Percentiles rank a stretch among this genome's conserved stretches.
Evolutionary conservation across 495 filamentous ascomycete species (phyloP).

Genomic region (Aspergillus baeticus): DNA sequence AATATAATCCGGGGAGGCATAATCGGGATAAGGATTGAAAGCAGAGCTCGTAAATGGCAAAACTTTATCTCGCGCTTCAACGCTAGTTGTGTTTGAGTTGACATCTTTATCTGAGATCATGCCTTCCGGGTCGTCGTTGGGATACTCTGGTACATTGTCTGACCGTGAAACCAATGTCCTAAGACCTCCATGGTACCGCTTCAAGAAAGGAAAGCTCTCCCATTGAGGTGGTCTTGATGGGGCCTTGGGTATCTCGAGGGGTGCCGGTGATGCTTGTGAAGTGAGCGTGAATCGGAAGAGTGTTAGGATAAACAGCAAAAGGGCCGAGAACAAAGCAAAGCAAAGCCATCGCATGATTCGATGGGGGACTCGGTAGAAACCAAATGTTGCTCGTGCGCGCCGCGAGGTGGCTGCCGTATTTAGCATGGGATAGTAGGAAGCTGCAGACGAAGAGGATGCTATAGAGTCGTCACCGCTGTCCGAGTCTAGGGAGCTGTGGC

Average conservation of each 20-base stretch:
- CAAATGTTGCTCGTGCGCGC: slow-evolving; percentile 35
- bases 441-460: slow-evolving; percentile 29
- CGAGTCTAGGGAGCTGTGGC: slow-evolving; percentile 28
- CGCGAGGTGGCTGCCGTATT: slow-evolving; percentile 34
- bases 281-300: slow-evolving; percentile 67
- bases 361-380: slow-evolving; percentile 59
- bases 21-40: slow-evolving; percentile 70
- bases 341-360: slow-evolving; percentile 71
- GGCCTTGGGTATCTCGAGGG: slow-evolving; percentile 52
- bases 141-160: slow-evolving; percentile 74
- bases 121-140: slow-evolving; percentile 43
- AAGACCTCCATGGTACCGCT: slow-evolving; percentile 82
- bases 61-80: slow-evolving; percentile 23
- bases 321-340: slow-evolving; percentile 60
- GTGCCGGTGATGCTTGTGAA: slow-evolving; percentile 58
- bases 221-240: slow-evolving; percentile 64
- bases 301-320: slow-evolving; percentile 70
- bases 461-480: slow-evolving; percentile 27
- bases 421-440: slow-evolving; percentile 57
- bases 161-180: slow-evolving; percentile 58
- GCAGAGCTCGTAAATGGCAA: slow-evolving; percentile 47
- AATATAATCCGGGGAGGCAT: slow-evolving; percentile 58
- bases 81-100: slow-evolving; percentile 3
- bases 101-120: slow-evolving; percentile 20
- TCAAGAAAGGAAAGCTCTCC: slow-evolving; percentile 80